These are phyloP conservation scores for Raddia distichophylla DNA, from an alignment of 176 grass and related monocot species.

Conservation along the genomic window DNA sequence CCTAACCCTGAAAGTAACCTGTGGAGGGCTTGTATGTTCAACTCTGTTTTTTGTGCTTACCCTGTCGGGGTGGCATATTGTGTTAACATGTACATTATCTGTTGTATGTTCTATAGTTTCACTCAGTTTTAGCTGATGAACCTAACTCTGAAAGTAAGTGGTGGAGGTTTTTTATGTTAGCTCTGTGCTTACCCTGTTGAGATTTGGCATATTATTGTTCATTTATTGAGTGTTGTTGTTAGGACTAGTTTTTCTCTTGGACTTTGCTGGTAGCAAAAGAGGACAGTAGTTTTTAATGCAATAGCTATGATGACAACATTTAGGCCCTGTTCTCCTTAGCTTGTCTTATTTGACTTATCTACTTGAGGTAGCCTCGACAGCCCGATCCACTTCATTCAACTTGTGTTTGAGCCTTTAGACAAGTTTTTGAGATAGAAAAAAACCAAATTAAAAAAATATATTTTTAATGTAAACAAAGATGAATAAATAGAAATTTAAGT, in stretches of 20 bases:
- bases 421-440: too few species aligned
- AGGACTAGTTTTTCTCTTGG: background rate
- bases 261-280: conserved; percentile 12
- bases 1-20: background rate
- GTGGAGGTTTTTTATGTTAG: background rate
- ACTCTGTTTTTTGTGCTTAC: background rate
- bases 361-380: too few species aligned
- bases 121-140: conserved; percentile 1
- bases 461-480: too few species aligned
- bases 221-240: background rate
- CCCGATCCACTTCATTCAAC: too few species aligned
- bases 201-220: background rate
- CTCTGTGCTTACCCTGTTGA: background rate
- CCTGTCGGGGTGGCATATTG: too few species aligned
- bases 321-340: background rate
- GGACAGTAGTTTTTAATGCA: conserved; percentile 5
- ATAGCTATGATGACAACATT: background rate
- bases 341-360: too few species aligned
- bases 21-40: background rate
- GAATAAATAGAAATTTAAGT: too few species aligned
- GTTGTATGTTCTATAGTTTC: background rate
- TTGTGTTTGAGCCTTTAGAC: too few species aligned
- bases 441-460: too few species aligned
- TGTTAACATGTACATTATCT: background rate
- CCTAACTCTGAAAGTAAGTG: background rate